Evolutionary conservation across 306 rosid genomes (phyloP), one percentile per base, ranked within the genome.

Genomic region (Vigna nakashimae): DNA sequence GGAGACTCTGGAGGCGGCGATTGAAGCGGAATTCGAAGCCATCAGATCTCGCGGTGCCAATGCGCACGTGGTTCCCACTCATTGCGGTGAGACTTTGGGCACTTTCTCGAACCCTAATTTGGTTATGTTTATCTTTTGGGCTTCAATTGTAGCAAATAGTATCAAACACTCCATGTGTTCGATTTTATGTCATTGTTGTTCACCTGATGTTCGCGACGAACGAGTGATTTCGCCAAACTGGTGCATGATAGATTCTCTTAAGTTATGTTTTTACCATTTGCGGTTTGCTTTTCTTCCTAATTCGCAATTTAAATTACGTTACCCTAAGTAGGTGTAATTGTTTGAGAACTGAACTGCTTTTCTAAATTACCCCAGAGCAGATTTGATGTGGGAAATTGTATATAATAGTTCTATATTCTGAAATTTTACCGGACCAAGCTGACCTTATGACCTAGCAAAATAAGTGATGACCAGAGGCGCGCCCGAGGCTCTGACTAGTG

Each of bases 31-130:
- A 51, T 91, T 88, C 62, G 92, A 91, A 84, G 86, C 90, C 52
- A 72, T 90, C 84, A 88, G 95, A 93, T 91, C 97, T 87, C 96
- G 98, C 14, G 82, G 82, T 76, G 68, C 83, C 71, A 85, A 83
- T 78, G 87, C 83, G 73, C 98, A 93, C 17, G 97, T 85, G 3
- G 90, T 91, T 79, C 98, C 98, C 28, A 90, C 75, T 87, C 97
- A 93, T 82, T 90, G 97, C 18, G 98, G 98, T 93, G 84, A 88
- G 94, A 72, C 43, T 68, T 17, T 45, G 76, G 63, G 20, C 52
- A 32, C 28, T 6, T 85, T 71, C 11, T 0, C 8, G 71, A 84
- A 85, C 73, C 82, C 84, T 83, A 86, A 80, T 69, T 77, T 77
- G 7, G 46, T 80, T 40, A 9, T 16, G 12, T 42, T 42, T 58